Base-by-base conservation (phyloP, 2,329 filamentous ascomycete genomes). In the Coleophoma eucalyptorum region DNA sequence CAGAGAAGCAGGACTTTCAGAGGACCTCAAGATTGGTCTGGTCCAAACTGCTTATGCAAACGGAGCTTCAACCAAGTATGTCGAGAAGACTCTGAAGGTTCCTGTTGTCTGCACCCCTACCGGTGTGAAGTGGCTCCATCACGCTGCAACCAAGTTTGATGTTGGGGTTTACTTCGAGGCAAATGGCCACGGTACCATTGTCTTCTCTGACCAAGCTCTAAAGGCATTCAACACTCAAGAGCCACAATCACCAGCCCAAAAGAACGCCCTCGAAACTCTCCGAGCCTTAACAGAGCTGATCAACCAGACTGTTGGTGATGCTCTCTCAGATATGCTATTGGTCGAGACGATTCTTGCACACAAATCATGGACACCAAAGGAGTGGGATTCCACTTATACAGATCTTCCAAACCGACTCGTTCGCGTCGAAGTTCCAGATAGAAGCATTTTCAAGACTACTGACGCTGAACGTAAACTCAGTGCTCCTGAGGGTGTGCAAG, bases 11-110 rank as follows among this genome's bases (percentile, higher is more conserved):
- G 89, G 89, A 13, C 80, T 99, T 31, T 78, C 84, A 45, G 81
- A 88, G 26, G 86, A 92, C 55, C 79, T 97, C 58, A 90, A 89
- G 65, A 92, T 97, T 55, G 94, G 93, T 52, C 90, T 99, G 48
- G 88, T 99, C 12, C 94, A 99, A 73, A 99, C 94, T 1, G 94
- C 94, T 18, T 99, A 99, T 67, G 94, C 94, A 68, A 99, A 99
- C 69, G 94, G 94, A 46, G 88, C 93, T 20, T 93, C 90, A 66
- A 97, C 94, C 33, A 86, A 88, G 63, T 97, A 96, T 70, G 88
- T 99, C 49, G 83, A 90, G 67, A 89, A 94, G 68, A 87, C 89
- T 57, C 80, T 97, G 50, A 87, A 89, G 64, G 83, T 99, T 40
- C 92, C 92, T 45, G 90, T 96, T 19, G 86, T 95, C 52, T 96